phyloP scores from a whole-genome alignment of 2,329 filamentous ascomycete species.

The Didymella keratinophila region DNA sequence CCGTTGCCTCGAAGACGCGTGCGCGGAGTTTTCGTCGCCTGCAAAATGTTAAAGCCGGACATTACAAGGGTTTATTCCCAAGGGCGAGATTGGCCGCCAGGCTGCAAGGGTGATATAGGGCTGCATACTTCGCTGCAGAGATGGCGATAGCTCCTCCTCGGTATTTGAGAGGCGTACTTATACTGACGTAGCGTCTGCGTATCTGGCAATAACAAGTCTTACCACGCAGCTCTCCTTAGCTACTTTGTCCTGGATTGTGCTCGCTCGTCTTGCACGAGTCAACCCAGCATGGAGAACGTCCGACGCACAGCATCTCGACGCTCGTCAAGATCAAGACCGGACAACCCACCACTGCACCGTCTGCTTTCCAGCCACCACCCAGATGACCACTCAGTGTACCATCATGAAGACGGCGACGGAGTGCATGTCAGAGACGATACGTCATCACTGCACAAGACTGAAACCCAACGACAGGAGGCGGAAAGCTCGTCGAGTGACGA shows the following conservation, averaged over 20 bases:
- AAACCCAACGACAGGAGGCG: constrained; percentile 34
- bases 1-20: neutral
- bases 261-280: neutral
- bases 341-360: constrained; percentile 35
- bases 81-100: neutral
- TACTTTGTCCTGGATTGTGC: neutral
- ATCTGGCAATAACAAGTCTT: neutral
- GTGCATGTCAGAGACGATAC: constrained; percentile 32
- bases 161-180: neutral
- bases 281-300: constrained; percentile 5
- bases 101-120: neutral
- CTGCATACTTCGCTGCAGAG: neutral
- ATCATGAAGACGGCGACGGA: constrained; percentile 43
- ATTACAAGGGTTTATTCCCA: neutral
- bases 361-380: constrained; percentile 42
- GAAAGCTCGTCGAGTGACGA: constrained; percentile 19
- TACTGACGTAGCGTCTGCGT: neutral
- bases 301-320: constrained; percentile 13
- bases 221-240: neutral
- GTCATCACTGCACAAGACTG: constrained; percentile 35
- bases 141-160: neutral
- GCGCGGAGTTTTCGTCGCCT: neutral
- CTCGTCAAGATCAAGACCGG: constrained; percentile 34
- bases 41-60: neutral
- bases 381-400: constrained; percentile 48